Evolutionary conservation across 352 stramenopile species (phyloP).

Genomic region (Phytophthora kernoviae): DNA sequence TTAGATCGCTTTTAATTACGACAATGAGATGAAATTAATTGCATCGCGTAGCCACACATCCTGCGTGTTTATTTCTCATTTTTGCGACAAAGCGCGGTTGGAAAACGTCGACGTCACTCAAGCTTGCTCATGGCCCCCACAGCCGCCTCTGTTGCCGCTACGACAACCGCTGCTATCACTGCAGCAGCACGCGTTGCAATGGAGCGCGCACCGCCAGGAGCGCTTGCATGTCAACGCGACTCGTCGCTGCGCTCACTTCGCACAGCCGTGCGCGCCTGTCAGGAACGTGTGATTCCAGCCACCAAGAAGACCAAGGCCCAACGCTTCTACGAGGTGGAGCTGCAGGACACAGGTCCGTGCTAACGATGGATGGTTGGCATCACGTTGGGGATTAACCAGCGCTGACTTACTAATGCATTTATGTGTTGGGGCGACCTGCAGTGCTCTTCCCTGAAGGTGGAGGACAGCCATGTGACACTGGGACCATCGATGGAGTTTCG

Average conservation of each 20-base stretch:
- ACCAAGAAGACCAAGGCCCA: conserved; percentile 47
- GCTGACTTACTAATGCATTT: conserved; percentile 19
- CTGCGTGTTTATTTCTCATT: conserved; percentile 15
- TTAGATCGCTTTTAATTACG: neutral
- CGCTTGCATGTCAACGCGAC: conserved; percentile 69
- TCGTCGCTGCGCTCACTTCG: conserved; percentile 58
- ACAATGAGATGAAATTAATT: neutral
- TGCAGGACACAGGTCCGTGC: conserved; percentile 60
- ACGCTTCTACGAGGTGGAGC: conserved; percentile 60
- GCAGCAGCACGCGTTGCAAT: conserved; percentile 1
- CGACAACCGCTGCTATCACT: conserved; percentile 14
- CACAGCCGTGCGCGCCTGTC: conserved; percentile 52
- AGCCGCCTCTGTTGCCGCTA: conserved; percentile 24
- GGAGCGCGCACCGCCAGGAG: conserved; percentile 41
- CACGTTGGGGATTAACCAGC: neutral
- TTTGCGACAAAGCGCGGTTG: conserved; percentile 13
- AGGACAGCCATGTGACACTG: conserved; percentile 87
- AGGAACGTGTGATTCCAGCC: conserved; percentile 24
- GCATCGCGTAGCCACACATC: neutral
- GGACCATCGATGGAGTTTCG: conserved; percentile 45
- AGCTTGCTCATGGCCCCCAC: conserved; percentile 30
- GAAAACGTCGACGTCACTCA: conserved; percentile 4
- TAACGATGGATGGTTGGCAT: conserved; percentile 1
- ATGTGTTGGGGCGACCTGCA: conserved; percentile 4
- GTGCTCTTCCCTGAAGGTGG: conserved; percentile 89